Evolutionary conservation across 2,329 filamentous ascomycete species (phyloP), one percentile per base, ranked within the genome.

Genomic region (Aspergillus glaucus): DNA sequence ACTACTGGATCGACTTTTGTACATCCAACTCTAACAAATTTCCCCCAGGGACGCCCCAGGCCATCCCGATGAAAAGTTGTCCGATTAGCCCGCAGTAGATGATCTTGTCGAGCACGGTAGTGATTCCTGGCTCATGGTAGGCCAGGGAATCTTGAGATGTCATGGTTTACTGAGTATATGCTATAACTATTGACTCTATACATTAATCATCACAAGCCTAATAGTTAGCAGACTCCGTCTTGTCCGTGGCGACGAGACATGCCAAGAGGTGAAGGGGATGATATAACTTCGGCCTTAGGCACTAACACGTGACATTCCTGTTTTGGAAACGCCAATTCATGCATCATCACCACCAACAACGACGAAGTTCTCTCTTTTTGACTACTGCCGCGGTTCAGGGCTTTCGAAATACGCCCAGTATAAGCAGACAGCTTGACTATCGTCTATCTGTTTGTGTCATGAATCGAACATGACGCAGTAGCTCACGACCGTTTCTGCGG

Each of bases 11-110:
- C 0, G 74, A 72, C 15, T 75, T 60, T 64, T 90, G 76, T 1
- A 73, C 65, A 3, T 75, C 69, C 0, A 49, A 17, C 0, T 73
- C 70, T 0, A 91, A 74, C 77, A 79, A 82, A 62, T 79, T 74
- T 3, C 73, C 78, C 1, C 84, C 84, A 0, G 86, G 86, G 0
- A 76, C 77, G 7, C 86, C 86, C 79, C 79, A 91, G 7, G 81
- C 78, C 7, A 88, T 77, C 10, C 86, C 87, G 15, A 89, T 63
- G 6, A 88, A 70, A 12, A 91, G 75, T 57, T 91, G 85, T 1
- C 85, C 87, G 6, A 90, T 69, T 0, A 90, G 75, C 0, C 86
- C 86, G 58, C 85, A 88, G 62, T 84, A 87, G 0, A 87, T 60
- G 0, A 80, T 55, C 12, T 68, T 73, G 56, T 89, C 79, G 1